Evolutionary conservation across 306 rosid genomes (phyloP).

Genomic region (Cotoneaster glaucophyllus): DNA sequence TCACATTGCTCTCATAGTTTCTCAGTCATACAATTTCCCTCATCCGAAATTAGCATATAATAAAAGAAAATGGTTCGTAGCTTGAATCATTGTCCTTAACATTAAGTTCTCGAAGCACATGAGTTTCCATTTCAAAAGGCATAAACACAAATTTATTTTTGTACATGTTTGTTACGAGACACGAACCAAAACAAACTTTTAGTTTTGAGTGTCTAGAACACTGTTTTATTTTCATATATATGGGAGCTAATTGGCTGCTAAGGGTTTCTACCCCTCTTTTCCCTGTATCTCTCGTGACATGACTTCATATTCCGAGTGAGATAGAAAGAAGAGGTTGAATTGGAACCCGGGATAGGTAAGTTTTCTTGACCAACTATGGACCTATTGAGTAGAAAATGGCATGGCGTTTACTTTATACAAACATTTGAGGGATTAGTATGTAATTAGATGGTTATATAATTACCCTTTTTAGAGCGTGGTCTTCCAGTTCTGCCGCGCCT

Average conservation of each 20-base stretch:
- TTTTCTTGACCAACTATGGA: no score
- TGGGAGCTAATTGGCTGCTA: no score
- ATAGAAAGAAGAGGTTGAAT: no score
- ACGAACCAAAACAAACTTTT: no score
- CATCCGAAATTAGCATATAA: background rate
- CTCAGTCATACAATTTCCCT: background rate
- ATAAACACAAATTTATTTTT: background rate
- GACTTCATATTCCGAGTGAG: no score
- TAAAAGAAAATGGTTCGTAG: background rate
- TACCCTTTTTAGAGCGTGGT: constrained; percentile 37
- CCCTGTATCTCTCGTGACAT: no score
- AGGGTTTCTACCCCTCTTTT: no score
- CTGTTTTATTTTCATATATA: no score
- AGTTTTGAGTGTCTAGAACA: no score
- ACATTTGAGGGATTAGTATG: background rate
- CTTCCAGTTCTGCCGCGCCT: constrained; percentile 77
- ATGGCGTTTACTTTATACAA: background rate
- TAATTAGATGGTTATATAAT: background rate
- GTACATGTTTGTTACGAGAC: no score
- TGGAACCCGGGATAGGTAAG: no score
- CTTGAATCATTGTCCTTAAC: no score
- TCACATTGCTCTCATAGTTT: background rate
- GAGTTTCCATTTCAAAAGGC: background rate
- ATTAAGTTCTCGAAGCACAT: background rate
- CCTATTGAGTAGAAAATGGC: background rate